Evolutionary conservation across 2,329 filamentous ascomycete species (phyloP).

Genomic region (Cercospora nicotianae): DNA sequence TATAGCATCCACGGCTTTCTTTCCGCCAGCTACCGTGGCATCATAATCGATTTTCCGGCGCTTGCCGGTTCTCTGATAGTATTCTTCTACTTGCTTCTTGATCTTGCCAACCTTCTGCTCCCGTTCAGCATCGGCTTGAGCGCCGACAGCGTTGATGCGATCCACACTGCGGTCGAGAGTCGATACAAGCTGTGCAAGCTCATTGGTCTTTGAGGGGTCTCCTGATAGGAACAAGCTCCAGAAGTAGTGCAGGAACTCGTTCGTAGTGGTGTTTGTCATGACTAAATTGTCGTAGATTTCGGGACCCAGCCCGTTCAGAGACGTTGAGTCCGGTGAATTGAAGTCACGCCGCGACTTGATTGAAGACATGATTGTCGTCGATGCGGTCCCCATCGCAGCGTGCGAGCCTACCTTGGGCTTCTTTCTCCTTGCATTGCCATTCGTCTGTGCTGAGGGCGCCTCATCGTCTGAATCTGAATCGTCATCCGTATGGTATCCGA

Average conservation of each 20-base stretch:
- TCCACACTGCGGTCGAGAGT: slow-evolving; percentile 74
- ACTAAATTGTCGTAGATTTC: slow-evolving; percentile 62
- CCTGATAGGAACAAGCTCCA: slow-evolving; percentile 91
- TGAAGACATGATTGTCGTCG: slow-evolving; percentile 65
- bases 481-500: slow-evolving; percentile 69
- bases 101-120: slow-evolving; percentile 64
- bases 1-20: slow-evolving; percentile 71
- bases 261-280: slow-evolving; percentile 85
- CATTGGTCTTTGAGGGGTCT: slow-evolving; percentile 71
- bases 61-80: slow-evolving; percentile 71
- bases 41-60: slow-evolving; percentile 60
- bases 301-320: slow-evolving; percentile 41
- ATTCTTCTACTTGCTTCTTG: slow-evolving; percentile 68
- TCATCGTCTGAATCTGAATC: slow-evolving; percentile 59
- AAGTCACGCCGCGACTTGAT: slow-evolving; percentile 53
- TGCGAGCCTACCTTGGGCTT: slow-evolving; percentile 66
- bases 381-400: slow-evolving; percentile 62
- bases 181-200: slow-evolving; percentile 79
- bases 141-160: slow-evolving; percentile 76
- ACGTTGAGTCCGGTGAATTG: slow-evolving; percentile 29
- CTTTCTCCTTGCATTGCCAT: slow-evolving; percentile 33
- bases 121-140: slow-evolving; percentile 74
- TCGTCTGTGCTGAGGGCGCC: slow-evolving; percentile 23
- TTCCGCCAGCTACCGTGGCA: slow-evolving; percentile 73
- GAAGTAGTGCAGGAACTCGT: slow-evolving; percentile 96